These are phyloP conservation scores for Exidia glandulosa DNA, from an alignment of 768 basidiomycete species.

Conservation along the genomic window DNA sequence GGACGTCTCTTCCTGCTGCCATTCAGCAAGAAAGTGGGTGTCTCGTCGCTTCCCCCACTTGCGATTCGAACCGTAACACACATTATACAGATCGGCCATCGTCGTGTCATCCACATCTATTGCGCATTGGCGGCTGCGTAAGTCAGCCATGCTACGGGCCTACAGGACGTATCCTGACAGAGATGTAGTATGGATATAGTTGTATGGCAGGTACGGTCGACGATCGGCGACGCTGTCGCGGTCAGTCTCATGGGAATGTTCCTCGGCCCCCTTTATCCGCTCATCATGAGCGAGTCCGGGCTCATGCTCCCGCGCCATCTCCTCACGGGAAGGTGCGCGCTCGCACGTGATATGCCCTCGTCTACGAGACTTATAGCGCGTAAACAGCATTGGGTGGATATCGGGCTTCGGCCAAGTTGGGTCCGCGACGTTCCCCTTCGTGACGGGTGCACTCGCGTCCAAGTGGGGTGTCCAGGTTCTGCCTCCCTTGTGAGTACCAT, in stretches of 20 bases:
- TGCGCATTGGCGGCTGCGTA: slow-evolving; percentile 11
- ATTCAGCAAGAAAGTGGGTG: not conserved
- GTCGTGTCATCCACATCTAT: slow-evolving; percentile 10
- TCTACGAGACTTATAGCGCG: no score
- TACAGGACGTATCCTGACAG: not conserved
- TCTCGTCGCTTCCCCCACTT: not conserved
- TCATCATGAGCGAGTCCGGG: slow-evolving; percentile 8
- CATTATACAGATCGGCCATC: slow-evolving; percentile 3
- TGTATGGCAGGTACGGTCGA: slow-evolving; percentile 22
- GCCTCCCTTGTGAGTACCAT: not conserved
- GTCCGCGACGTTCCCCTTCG: slow-evolving; percentile 1
- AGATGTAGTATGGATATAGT: slow-evolving; percentile 17
- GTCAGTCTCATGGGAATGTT: slow-evolving; percentile 25
- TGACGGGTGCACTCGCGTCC: slow-evolving; percentile 1
- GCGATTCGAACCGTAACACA: not conserved
- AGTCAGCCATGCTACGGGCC: not conserved
- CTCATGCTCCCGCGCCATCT: not conserved
- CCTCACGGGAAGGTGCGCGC: no score
- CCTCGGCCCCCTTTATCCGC: slow-evolving; percentile 26
- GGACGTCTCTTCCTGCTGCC: slow-evolving; percentile 5
- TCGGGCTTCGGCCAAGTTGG: slow-evolving; percentile 22
- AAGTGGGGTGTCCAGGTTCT: slow-evolving; percentile 1
- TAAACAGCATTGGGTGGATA: slow-evolving; percentile 38
- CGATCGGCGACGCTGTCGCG: slow-evolving; percentile 25
- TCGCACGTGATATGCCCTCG: no score